phyloP scores from a whole-genome alignment of 345 rosid species.

The Eucalyptus lansdowneana region DNA sequence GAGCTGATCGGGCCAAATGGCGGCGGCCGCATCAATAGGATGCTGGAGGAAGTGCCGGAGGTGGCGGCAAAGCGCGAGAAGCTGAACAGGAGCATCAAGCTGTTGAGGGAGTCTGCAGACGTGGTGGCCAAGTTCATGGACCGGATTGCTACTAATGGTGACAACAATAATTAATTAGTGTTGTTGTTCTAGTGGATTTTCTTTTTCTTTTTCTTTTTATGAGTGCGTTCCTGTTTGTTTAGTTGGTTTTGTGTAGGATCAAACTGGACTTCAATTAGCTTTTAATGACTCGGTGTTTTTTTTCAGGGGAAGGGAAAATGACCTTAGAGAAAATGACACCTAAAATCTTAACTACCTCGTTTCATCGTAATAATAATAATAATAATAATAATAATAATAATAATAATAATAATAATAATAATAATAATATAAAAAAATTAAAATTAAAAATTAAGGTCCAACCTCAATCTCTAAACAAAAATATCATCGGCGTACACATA shows the following conservation, averaged over 20 bases:
- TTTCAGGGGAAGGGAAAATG: too few species aligned
- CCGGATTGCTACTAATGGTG: background rate
- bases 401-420: too few species aligned
- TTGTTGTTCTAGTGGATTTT: background rate
- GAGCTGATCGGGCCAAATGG: constrained; percentile 2
- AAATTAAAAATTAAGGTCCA: too few species aligned
- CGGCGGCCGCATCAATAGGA: background rate
- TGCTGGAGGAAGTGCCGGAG: constrained; percentile 11
- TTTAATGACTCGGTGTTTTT: too few species aligned
- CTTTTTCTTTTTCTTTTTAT: too few species aligned
- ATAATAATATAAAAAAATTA: too few species aligned
- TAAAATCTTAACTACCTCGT: constrained; percentile 10
- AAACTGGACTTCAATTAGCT: too few species aligned
- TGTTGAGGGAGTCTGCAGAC: background rate
- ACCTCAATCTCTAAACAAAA: background rate
- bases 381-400: too few species aligned
- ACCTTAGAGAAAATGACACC: background rate
- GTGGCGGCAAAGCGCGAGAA: constrained; percentile 6
- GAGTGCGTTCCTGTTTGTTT: too few species aligned
- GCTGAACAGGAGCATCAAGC: constrained; percentile 5
- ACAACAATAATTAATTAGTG: background rate
- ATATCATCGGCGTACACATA: background rate
- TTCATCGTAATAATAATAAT: background rate
- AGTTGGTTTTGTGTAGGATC: too few species aligned
- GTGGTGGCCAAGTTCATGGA: constrained; percentile 2